phyloP scores from a whole-genome alignment of 2,329 filamentous ascomycete species.

The Phoma herbarum region DNA sequence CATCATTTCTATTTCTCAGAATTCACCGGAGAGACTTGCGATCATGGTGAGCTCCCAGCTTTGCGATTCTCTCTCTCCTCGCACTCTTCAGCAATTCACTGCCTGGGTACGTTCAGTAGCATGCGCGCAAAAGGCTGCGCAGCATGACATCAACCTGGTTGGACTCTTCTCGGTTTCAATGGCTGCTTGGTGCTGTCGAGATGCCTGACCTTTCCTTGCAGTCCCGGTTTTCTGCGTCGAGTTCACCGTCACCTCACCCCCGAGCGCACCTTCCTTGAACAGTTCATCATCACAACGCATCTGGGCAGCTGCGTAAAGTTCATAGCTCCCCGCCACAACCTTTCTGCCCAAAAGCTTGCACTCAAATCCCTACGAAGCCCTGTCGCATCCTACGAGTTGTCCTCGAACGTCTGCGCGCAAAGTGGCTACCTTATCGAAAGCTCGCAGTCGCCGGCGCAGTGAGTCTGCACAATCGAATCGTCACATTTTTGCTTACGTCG shows the following conservation, averaged over 20 bases:
- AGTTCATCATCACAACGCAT: background rate
- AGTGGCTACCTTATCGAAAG: conserved; percentile 30
- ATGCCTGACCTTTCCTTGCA: background rate
- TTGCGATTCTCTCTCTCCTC: background rate
- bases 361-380: background rate
- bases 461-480: conserved; percentile 20
- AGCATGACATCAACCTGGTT: background rate
- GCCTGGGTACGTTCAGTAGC: background rate
- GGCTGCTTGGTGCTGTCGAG: background rate
- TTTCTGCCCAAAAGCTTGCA: background rate
- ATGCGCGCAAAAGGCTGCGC: background rate
- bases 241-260: conserved; percentile 10
- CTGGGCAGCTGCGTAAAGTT: background rate
- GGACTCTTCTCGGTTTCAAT: background rate
- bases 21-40: background rate
- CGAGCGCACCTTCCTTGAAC: conserved; percentile 3
- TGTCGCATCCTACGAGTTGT: too few relatives aligned
- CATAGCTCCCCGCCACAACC: background rate
- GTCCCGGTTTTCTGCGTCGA: background rate
- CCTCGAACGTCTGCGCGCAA: conserved; percentile 15
- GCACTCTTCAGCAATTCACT: background rate
- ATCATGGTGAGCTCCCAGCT: background rate
- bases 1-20: background rate
- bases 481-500: background rate
- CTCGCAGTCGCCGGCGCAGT: conserved; percentile 35